Conservation (phyloP, 2,329 filamentous ascomycete genomes). For the Immersiporthe knoxdaviesiana region DNA sequence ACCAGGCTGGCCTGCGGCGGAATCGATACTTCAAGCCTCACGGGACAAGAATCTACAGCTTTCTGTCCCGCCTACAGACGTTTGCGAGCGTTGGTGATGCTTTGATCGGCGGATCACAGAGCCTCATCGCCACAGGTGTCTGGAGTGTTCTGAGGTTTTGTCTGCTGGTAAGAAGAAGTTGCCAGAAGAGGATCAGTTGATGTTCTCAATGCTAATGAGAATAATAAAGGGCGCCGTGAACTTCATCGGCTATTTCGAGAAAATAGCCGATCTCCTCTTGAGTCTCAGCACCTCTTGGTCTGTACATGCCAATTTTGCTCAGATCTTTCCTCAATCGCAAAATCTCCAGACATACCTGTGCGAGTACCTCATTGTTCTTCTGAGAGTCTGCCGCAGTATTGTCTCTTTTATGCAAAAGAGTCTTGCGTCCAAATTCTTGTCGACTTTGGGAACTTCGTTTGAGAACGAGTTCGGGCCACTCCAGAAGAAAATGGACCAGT, state of each 20-base stretch:
- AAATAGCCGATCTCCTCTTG: constrained; percentile 9
- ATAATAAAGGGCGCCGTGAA: neutral
- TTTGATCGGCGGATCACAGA: constrained; percentile 24
- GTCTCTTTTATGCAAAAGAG: constrained; percentile 3
- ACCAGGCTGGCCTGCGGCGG: constrained; percentile 24
- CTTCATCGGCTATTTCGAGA: constrained; percentile 19
- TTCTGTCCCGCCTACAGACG: constrained; percentile 26
- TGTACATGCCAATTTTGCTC: constrained; percentile 19
- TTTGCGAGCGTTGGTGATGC: constrained; percentile 25
- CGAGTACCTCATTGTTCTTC: neutral
- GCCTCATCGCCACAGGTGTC: constrained; percentile 29
- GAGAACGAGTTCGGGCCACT: constrained; percentile 16
- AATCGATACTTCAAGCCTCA: constrained; percentile 18
- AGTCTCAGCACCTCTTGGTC: constrained; percentile 13
- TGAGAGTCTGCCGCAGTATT: neutral
- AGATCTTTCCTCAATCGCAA: constrained; percentile 10
- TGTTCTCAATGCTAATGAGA: neutral
- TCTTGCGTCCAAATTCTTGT: neutral
- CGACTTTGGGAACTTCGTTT: constrained; percentile 9
- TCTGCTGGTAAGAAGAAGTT: constrained; percentile 18
- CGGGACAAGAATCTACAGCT: constrained; percentile 19
- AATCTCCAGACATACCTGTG: constrained; percentile 7
- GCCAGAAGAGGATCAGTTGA: too few relatives aligned
- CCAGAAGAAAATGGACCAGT: constrained; percentile 19
- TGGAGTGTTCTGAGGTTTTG: constrained; percentile 27